These are phyloP conservation scores for Tuber melanosporum DNA, from an alignment of 495 filamentous ascomycete species.

Conservation along the genomic window DNA sequence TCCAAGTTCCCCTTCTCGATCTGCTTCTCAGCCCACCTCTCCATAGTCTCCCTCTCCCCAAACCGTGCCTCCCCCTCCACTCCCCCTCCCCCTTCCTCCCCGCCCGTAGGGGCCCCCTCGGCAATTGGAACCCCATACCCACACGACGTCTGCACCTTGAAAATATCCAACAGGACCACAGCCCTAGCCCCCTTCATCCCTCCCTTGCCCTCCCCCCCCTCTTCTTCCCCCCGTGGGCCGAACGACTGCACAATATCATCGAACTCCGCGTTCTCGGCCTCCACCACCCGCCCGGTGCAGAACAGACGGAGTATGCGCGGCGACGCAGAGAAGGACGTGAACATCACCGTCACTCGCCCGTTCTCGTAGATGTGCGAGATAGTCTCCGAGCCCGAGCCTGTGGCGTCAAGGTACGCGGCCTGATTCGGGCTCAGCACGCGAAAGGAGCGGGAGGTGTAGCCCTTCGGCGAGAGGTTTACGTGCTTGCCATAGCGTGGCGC, in stretches of 20 bases:
- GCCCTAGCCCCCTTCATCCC: constrained; percentile 52
- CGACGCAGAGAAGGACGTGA: constrained; percentile 58
- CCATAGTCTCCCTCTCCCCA: constrained; percentile 48
- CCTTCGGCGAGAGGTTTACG: constrained; percentile 68
- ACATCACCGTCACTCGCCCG: constrained; percentile 64
- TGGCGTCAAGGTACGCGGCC: constrained; percentile 66
- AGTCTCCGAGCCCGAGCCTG: constrained; percentile 65
- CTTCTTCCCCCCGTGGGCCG: constrained; percentile 38
- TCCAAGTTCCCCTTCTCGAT: constrained; percentile 44
- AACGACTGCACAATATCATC: constrained; percentile 47
- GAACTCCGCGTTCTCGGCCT: constrained; percentile 51
- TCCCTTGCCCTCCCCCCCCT: constrained; percentile 40
- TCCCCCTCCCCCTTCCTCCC: constrained; percentile 30
- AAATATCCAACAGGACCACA: constrained; percentile 59
- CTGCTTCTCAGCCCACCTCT: constrained; percentile 45
- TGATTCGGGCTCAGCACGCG: constrained; percentile 53
- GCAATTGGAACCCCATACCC: constrained; percentile 53
- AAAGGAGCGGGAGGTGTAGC: constrained; percentile 52
- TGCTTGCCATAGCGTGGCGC: constrained; percentile 47
- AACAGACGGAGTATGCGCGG: constrained; percentile 68
- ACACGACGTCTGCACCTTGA: constrained; percentile 58
- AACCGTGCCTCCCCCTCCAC: constrained; percentile 20
- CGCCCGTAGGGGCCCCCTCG: constrained; percentile 29
- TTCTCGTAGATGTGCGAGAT: constrained; percentile 70
- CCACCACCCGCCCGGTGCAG: constrained; percentile 60